phyloP scores from a whole-genome alignment of 495 filamentous ascomycete species.

The Hapsidospora chrysogenum region DNA sequence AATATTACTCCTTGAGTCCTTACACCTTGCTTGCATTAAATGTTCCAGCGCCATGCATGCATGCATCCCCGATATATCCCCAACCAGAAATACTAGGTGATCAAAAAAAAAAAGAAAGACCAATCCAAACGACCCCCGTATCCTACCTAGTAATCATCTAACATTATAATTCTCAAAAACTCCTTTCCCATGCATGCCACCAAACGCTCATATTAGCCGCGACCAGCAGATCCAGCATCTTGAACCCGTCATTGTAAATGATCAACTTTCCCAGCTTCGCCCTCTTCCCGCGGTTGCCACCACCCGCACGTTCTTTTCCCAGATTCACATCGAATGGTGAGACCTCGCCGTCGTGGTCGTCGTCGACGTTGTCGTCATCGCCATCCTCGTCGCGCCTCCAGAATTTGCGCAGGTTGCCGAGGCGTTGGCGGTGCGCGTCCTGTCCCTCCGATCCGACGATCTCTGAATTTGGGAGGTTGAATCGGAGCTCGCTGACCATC shows the following conservation, averaged over 20 bases:
- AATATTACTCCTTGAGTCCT: neutral
- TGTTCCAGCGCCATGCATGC: neutral
- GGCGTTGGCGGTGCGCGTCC: slow-evolving; percentile 4
- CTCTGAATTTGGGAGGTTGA: slow-evolving; percentile 53
- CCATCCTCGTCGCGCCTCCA: neutral
- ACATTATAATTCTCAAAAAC: no score
- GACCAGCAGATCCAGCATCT: slow-evolving; percentile 89
- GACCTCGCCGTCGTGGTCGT: slow-evolving; percentile 15
- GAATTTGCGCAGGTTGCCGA: slow-evolving; percentile 20
- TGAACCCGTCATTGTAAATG: slow-evolving; percentile 76
- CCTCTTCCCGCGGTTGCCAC: slow-evolving; percentile 65
- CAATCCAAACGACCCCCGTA: no score
- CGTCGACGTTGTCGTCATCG: slow-evolving; percentile 5
- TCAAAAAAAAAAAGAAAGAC: neutral
- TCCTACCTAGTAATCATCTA: no score
- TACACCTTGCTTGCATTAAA: neutral
- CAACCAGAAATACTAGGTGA: neutral
- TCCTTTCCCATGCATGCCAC: slow-evolving; percentile 75
- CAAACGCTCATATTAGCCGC: slow-evolving; percentile 83
- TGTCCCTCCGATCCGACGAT: slow-evolving; percentile 10
- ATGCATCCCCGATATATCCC: no score
- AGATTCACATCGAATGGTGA: slow-evolving; percentile 47
- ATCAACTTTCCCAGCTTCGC: slow-evolving; percentile 90
- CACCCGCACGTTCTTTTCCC: slow-evolving; percentile 61
- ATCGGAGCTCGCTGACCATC: slow-evolving; percentile 70